Conservation (phyloP, 2,329 filamentous ascomycete genomes). For the Ilyonectria destructans region DNA sequence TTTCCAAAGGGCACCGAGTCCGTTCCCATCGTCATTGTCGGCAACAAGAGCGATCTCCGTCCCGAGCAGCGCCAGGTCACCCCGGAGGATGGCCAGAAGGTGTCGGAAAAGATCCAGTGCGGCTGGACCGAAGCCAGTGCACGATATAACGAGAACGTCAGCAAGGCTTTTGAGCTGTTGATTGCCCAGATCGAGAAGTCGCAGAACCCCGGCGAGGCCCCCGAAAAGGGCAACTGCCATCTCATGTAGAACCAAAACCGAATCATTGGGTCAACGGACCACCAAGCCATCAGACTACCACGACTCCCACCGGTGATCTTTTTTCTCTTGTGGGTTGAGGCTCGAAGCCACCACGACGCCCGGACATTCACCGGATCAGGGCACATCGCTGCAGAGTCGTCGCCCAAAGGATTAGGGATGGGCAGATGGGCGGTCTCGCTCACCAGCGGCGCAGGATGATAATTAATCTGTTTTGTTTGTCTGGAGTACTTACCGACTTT, state of each 20-base stretch:
- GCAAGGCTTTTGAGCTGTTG: conserved; percentile 93
- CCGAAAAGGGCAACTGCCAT: conserved; percentile 84
- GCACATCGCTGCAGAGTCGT: conserved; percentile 9
- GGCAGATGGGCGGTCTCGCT: conserved; percentile 18
- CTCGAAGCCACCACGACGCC: conserved; percentile 5
- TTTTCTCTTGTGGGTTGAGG: not conserved
- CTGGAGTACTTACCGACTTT: conserved; percentile 24
- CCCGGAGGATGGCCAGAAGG: conserved; percentile 85
- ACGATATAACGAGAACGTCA: conserved; percentile 93
- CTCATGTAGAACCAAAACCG: conserved; percentile 78
- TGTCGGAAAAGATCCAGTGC: conserved; percentile 90
- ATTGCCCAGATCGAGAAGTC: conserved; percentile 96
- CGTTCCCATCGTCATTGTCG: conserved; percentile 94
- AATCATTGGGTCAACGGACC: not conserved
- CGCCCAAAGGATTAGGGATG: conserved; percentile 8
- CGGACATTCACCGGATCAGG: conserved; percentile 7
- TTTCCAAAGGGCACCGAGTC: conserved; percentile 84
- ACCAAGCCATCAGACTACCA: conserved; percentile 1
- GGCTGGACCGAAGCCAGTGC: conserved; percentile 97
- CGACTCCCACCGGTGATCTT: not conserved
- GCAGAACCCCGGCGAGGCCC: conserved; percentile 89
- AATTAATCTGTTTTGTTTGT: conserved; percentile 27
- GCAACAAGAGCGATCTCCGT: conserved; percentile 96
- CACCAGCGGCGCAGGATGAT: conserved; percentile 25
- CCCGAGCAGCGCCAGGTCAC: conserved; percentile 94